A percentile compares a stretch with the other conserved stretches of the same genome.
Evolutionary conservation across 2,329 filamentous ascomycete species (phyloP).

Genomic region (Fusarium dlaminii): DNA sequence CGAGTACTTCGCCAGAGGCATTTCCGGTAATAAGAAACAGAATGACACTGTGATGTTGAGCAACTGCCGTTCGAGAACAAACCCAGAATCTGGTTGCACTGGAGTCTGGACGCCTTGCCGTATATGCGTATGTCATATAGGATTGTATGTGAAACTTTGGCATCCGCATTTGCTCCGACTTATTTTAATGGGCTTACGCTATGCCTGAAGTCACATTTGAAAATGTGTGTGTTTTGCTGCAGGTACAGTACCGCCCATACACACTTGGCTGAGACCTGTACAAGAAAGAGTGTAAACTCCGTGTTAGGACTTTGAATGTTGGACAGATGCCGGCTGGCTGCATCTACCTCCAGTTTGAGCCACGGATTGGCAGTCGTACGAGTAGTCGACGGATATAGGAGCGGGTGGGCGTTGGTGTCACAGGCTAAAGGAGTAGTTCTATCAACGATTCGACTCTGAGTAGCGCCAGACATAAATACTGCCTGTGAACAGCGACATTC

Average conservation of each 20-base stretch:
- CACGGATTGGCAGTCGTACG: conserved; percentile 34
- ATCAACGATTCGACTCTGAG: conserved; percentile 12
- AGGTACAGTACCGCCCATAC: conserved; percentile 38
- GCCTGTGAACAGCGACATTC: background rate
- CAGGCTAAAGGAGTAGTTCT: conserved; percentile 20
- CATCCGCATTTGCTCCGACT: background rate
- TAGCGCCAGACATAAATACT: background rate
- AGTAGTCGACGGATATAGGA: conserved; percentile 30
- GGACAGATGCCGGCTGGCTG: conserved; percentile 18
- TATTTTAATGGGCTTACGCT: conserved; percentile 3
- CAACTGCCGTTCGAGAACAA: background rate
- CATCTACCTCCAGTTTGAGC: conserved; percentile 29
- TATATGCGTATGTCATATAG: background rate
- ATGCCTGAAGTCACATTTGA: conserved; percentile 9
- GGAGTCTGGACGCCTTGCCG: background rate
- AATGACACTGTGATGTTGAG: background rate
- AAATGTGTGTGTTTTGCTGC: conserved; percentile 38
- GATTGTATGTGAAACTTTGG: conserved; percentile 1
- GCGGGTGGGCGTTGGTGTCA: conserved; percentile 14
- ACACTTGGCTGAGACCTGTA: conserved; percentile 1
- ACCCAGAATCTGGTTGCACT: background rate
- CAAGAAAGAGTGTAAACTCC: conserved; percentile 12
- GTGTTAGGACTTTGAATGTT: conserved; percentile 12
- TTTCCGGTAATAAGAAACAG: background rate
- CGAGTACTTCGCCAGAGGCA: background rate